phyloP scores from a whole-genome alignment of 495 filamentous ascomycete genomes.

The Penicilliopsis zonata region DNA sequence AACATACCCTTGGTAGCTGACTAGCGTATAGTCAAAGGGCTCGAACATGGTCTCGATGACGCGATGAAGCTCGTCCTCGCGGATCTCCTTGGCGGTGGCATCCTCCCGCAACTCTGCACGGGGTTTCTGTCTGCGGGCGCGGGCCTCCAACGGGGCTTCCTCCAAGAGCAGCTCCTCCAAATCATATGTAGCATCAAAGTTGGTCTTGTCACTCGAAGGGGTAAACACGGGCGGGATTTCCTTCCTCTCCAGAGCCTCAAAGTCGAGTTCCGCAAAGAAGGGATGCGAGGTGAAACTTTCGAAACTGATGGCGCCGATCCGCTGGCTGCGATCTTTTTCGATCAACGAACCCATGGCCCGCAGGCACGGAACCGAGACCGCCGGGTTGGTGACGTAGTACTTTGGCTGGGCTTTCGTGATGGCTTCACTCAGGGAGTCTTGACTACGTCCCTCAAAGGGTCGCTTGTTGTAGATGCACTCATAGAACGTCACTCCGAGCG shows the following conservation, averaged over 20 bases:
- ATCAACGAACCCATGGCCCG: constrained; percentile 75
- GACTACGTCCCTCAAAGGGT: constrained; percentile 81
- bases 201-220: constrained; percentile 93
- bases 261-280: constrained; percentile 84
- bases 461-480: constrained; percentile 99
- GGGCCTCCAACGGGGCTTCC: constrained; percentile 88
- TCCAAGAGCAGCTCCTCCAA: constrained; percentile 88
- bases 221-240: constrained; percentile 84
- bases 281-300: constrained; percentile 72
- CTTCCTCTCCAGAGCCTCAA: constrained; percentile 73
- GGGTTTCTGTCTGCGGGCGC: constrained; percentile 86
- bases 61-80: constrained; percentile 85
- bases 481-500: constrained; percentile 89
- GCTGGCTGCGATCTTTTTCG: constrained; percentile 63
- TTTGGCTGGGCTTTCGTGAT: constrained; percentile 76
- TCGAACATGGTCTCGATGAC: constrained; percentile 93
- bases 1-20: constrained; percentile 51
- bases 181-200: constrained; percentile 98
- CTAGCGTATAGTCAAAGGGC: constrained; percentile 86
- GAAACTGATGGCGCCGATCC: constrained; percentile 70
- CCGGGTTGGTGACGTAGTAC: constrained; percentile 80
- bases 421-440: constrained; percentile 64
- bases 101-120: constrained; percentile 84
- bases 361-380: constrained; percentile 73
- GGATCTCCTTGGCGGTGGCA: constrained; percentile 88